Evolutionary conservation across 2,329 filamentous ascomycete species (phyloP), one percentile per base, ranked within the genome.

Genomic region (Kalaharituber pfeilii): DNA sequence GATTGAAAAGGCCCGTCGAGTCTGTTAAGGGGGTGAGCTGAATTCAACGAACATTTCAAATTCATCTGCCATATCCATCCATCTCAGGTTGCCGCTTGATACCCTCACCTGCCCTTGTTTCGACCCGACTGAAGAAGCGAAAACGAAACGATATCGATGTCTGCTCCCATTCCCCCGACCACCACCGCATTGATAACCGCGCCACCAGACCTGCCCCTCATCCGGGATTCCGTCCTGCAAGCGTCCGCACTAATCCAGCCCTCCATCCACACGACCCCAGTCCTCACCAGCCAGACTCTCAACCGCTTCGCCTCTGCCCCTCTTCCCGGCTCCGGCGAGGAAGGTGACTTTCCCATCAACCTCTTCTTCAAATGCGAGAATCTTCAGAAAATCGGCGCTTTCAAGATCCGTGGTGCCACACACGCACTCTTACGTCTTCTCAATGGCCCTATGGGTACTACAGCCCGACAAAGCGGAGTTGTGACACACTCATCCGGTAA

Each of bases 361-460:
- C 73, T 96, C 52, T 91, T 85, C 72, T 94, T 96, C 77, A 96
- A 96, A 72, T 93, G 86, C 68, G 89, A 96, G 73, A 95, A 95
- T 68, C 72, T 86, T 56, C 91, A 96, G 72, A 79, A 80, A 53
- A 80, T 93, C 53, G 91, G 89, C 51, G 89, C 89, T 1, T 96
- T 96, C 73, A 96, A 96, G 71, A 83, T 80, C 15, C 74, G 89
- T 5, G 91, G 89, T 4, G 89, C 88, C 0, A 95, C 94, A 63
- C 86, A 95, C 68, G 87, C 88, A 0, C 70, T 74, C 3, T 80
- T 77, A 1, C 77, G 77, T 69, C 73, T 81, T 33, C 77, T 78
- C 59, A 74, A 73, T 13, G 13, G 13, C 42, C 42, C 42, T 18
- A 22, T 22, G 13, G 42, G 13, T 8, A 22, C 3, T 3, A 75